phyloP scores from a whole-genome alignment of 148 eudicot species.

The Rhododendron molle region DNA sequence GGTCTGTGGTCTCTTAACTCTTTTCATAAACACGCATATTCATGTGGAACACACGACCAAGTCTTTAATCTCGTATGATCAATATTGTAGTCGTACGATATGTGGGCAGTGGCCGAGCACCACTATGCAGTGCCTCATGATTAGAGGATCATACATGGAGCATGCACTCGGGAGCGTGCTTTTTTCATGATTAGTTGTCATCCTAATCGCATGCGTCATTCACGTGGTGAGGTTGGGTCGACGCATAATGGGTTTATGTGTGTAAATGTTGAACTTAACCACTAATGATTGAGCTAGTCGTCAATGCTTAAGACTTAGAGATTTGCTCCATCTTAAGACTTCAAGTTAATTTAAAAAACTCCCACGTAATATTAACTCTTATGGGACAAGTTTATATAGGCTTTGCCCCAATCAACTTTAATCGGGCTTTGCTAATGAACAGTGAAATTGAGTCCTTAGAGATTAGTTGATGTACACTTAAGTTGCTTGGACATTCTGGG shows the following conservation, averaged over 20 bases:
- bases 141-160: background rate
- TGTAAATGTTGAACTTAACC: background rate
- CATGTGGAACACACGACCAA: too few species aligned
- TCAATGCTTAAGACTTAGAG: too few species aligned
- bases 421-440: background rate
- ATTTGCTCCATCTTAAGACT: too few species aligned
- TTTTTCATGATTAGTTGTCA: background rate
- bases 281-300: background rate
- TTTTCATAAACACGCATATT: too few species aligned
- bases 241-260: background rate
- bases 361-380: too few species aligned
- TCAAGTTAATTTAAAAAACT: too few species aligned
- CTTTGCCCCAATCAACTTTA: background rate
- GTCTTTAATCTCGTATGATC: background rate
- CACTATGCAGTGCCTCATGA: background rate
- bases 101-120: background rate
- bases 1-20: too few species aligned
- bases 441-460: background rate
- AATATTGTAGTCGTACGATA: too few species aligned
- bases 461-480: background rate
- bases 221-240: background rate
- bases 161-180: background rate
- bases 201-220: background rate
- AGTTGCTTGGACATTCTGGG: background rate
- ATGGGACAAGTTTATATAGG: background rate